Percentiles rank a stretch among this genome's conserved stretches.
Conservation (phyloP, 176 grass and related monocot genomes). For the Aegilops speltoides region DNA sequence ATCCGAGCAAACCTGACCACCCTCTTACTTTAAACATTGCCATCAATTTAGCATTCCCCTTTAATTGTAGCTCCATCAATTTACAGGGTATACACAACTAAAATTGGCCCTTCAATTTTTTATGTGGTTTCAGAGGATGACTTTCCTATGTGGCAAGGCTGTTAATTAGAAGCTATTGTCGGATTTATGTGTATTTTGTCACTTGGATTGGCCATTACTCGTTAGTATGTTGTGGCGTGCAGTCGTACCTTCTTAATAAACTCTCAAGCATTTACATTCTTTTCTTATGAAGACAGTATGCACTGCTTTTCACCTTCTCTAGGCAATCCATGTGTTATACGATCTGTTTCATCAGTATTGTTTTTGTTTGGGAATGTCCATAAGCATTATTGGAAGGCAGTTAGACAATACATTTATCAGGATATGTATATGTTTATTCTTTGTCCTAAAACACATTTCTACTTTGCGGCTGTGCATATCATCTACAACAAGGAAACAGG, state of each 20-base stretch:
- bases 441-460: background rate
- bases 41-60: background rate
- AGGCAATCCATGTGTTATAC: background rate
- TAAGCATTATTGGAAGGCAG: background rate
- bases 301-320: background rate
- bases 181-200: background rate
- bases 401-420: background rate
- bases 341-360: background rate
- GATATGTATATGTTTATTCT: background rate
- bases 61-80: background rate
- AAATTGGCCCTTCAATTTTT: background rate
- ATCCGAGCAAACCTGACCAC: too few relatives aligned
- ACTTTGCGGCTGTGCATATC: constrained; percentile 33
- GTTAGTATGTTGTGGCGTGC: background rate
- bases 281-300: background rate
- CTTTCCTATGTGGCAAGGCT: background rate
- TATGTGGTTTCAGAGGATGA: background rate
- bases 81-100: too few relatives aligned
- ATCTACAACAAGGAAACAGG: constrained; percentile 74
- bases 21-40: too few relatives aligned
- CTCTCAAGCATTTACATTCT: background rate
- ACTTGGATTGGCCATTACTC: background rate
- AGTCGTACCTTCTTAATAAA: background rate
- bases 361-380: too few relatives aligned
- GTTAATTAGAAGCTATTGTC: background rate